Evolutionary conservation across 2,329 filamentous ascomycete species (phyloP), one percentile per base, ranked within the genome.

Genomic region (Apiospora sp.): DNA sequence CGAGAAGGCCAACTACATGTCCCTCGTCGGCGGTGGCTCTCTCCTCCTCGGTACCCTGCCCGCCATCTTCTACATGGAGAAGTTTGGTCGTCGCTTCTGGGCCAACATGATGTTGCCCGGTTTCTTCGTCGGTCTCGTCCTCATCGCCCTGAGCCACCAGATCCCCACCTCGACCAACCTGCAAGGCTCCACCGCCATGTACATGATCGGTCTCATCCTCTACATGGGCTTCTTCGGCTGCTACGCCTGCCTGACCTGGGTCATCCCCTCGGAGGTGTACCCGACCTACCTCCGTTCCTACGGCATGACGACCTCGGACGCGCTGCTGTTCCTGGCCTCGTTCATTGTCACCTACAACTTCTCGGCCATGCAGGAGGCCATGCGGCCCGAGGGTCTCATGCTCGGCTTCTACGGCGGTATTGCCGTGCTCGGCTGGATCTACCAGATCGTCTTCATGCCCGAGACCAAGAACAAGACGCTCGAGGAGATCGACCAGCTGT

Each of bases 311-410:
- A 91, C 89, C 0, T 92, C 90, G 0, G 90, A 91, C 67, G 90
- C 88, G 1, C 89, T 90, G 74, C 85, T 94, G 6, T 94, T 93
- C 87, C 85, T 94, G 30, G 90, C 88, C 70, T 92, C 90, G 1
- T 94, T 93, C 83, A 86, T 93, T 76, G 91, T 94, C 70, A 94
- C 92, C 13, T 94, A 93, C 86, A 93, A 93, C 86, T 94, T 94
- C 82, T 87, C 87, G 0, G 85, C 86, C 13, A 94, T 94, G 92
- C 89, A 92, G 80, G 80, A 87, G 0, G 88, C 89, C n/a, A 92
- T 94, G 87, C 88, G 86, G 10, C 85, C 83, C 46, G 93, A 91
- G 1, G 92, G 92, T 13, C 84, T 94, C 0, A 86, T 89, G 0
- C 86, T 94, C 0, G 92, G 92, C 3, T 94, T 94, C 82, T 94